phyloP scores from a whole-genome alignment of 2,329 filamentous ascomycete species.

The Chaetoscypha palmicola region DNA sequence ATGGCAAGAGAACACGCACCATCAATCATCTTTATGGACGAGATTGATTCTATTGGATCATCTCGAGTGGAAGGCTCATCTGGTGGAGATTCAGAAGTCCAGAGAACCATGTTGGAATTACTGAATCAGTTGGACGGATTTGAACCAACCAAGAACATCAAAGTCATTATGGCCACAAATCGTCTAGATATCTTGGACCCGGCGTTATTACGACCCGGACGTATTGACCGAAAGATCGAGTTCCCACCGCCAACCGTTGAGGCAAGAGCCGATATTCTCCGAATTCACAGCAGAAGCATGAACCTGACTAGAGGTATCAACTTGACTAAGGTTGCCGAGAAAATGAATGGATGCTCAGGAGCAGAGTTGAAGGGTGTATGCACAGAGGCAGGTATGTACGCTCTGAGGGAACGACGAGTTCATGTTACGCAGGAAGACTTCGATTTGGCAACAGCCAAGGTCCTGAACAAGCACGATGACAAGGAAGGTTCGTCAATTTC shows the following conservation, averaged over 20 bases:
- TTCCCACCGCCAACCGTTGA: conserved; percentile 96
- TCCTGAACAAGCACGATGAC: conserved; percentile 98
- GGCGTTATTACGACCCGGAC: conserved; percentile 86
- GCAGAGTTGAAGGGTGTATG: conserved; percentile 98
- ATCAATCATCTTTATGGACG: conserved; percentile 99
- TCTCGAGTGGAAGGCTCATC: conserved; percentile 94
- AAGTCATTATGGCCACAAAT: conserved; percentile 99
- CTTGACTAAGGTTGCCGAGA: conserved; percentile 96
- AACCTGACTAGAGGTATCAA: conserved; percentile 97
- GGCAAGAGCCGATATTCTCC: conserved; percentile 91
- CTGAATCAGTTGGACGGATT: conserved; percentile 98
- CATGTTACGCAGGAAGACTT: conserved; percentile 99
- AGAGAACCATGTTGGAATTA: conserved; percentile 96
- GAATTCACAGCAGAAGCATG: conserved; percentile 97
- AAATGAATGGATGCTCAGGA: conserved; percentile 99
- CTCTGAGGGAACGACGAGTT: conserved; percentile 86
- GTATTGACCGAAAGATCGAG: conserved; percentile 98
- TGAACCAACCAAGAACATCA: conserved; percentile 99
- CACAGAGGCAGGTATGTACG: conserved; percentile 98
- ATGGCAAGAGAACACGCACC: conserved; percentile 98
- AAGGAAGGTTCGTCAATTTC: conserved; percentile 60
- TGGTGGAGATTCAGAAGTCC: conserved; percentile 93
- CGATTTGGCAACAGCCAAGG: conserved; percentile 96
- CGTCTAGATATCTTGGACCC: conserved; percentile 95
- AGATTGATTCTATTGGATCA: conserved; percentile 97